phyloP scores from a whole-genome alignment of 225 moss, liverwort and hornwort species.

The Physcomitrellopsis africana region DNA sequence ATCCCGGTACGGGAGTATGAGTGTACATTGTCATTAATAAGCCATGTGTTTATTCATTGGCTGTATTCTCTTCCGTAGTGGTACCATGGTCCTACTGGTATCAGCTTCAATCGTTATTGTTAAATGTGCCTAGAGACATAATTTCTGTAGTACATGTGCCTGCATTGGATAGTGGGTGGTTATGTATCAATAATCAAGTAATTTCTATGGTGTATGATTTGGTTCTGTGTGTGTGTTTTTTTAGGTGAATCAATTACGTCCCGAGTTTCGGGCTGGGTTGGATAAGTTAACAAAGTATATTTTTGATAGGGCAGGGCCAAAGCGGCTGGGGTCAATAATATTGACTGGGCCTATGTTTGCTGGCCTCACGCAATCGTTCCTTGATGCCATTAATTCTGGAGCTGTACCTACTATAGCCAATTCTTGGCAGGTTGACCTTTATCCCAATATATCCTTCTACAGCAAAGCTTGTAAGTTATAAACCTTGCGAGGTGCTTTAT shows the following conservation, averaged over 20 bases:
- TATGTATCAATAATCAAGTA: not conserved
- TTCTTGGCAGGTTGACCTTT: slow-evolving; percentile 71
- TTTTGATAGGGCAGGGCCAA: slow-evolving; percentile 77
- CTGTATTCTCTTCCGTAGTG: not conserved
- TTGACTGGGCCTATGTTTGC: slow-evolving; percentile 90
- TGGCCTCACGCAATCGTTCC: slow-evolving; percentile 81
- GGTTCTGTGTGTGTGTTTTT: not conserved
- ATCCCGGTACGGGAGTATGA: slow-evolving; percentile 53
- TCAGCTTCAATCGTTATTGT: too few relatives aligned
- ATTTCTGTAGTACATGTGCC: not conserved
- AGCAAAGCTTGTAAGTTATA: not conserved
- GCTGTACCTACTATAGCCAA: slow-evolving; percentile 90
- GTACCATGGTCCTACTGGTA: not conserved
- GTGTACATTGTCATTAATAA: not conserved
- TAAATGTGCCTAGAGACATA: not conserved
- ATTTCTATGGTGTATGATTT: not conserved
- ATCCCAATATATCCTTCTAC: not conserved
- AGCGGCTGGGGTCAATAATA: slow-evolving; percentile 76
- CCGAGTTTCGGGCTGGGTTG: slow-evolving; percentile 75
- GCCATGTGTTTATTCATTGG: not conserved
- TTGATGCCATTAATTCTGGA: slow-evolving; percentile 85
- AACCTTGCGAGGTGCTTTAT: not conserved
- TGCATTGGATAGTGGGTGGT: not conserved
- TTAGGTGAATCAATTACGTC: slow-evolving; percentile 77
- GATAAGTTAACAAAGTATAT: slow-evolving; percentile 73